Conservation (phyloP, 331 rosid genomes). For the Acacia pycnantha region DNA sequence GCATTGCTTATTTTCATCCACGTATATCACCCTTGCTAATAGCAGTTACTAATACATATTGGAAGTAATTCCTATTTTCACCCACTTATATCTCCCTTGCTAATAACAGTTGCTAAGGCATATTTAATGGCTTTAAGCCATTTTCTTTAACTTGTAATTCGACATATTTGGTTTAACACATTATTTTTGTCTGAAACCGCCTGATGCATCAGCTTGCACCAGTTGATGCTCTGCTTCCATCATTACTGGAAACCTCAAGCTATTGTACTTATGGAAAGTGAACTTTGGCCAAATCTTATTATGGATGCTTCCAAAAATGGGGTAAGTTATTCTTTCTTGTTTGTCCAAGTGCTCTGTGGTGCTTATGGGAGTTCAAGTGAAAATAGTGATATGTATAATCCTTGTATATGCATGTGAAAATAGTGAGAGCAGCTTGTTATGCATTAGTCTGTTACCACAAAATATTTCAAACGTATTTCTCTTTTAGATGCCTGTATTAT, state of each 20-base stretch:
- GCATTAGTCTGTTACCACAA: neutral
- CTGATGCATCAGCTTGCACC: conserved; percentile 71
- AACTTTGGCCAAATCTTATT: conserved; percentile 95
- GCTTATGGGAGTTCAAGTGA: neutral
- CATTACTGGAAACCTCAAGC: conserved; percentile 81
- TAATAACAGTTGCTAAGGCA: neutral
- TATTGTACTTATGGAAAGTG: conserved; percentile 78
- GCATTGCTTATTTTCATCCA: neutral
- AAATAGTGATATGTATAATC: neutral
- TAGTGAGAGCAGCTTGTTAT: neutral
- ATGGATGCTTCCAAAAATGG: conserved; percentile 73
- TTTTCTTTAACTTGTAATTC: neutral
- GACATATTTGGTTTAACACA: conserved; percentile 21
- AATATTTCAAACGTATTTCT: conserved; percentile 14
- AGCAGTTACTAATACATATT: neutral
- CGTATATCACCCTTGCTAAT: neutral
- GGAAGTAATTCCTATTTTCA: neutral
- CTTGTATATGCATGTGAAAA: conserved; percentile 4
- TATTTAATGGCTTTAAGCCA: neutral
- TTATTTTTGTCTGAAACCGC: conserved; percentile 35
- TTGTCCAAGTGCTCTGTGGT: conserved; percentile 6
- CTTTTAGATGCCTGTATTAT: conserved; percentile 16
- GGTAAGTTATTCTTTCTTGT: conserved; percentile 53
- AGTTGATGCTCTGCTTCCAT: conserved; percentile 60
- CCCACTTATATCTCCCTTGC: neutral